phyloP scores from a whole-genome alignment of 2,329 filamentous ascomycete species.

The Monilinia laxa region DNA sequence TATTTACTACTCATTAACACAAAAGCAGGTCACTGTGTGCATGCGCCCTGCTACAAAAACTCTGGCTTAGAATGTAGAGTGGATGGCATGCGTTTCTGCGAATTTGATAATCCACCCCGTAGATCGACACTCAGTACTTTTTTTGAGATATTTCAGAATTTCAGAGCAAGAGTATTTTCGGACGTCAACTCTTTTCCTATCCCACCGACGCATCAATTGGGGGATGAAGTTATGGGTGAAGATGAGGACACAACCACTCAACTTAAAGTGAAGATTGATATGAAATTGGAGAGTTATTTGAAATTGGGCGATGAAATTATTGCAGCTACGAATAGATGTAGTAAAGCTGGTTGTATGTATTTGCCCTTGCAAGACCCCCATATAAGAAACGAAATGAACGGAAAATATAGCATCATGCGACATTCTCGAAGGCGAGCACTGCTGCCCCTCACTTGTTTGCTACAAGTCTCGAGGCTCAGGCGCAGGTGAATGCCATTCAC shows the following conservation, averaged over 20 bases:
- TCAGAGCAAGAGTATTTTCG: background rate
- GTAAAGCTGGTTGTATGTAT: background rate
- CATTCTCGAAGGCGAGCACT: background rate
- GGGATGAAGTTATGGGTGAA: background rate
- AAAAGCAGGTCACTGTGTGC: slow-evolving; percentile 1
- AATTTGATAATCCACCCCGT: too few relatives aligned
- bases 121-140: background rate
- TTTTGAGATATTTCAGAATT: background rate
- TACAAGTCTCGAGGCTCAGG: too few relatives aligned
- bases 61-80: background rate
- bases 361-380: background rate
- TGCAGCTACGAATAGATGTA: background rate
- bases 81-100: slow-evolving; percentile 9
- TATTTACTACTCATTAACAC: background rate
- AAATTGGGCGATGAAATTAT: background rate
- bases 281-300: background rate
- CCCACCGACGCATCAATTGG: background rate
- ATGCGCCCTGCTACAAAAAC: background rate
- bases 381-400: background rate
- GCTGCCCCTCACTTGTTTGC: slow-evolving; percentile 6
- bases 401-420: slow-evolving; percentile 2
- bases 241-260: background rate
- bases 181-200: too few relatives aligned
- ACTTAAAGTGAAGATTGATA: background rate
- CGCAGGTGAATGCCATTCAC: background rate